Evolutionary conservation across 441 rosid species (phyloP).

Genomic region (Capsella rubella): DNA sequence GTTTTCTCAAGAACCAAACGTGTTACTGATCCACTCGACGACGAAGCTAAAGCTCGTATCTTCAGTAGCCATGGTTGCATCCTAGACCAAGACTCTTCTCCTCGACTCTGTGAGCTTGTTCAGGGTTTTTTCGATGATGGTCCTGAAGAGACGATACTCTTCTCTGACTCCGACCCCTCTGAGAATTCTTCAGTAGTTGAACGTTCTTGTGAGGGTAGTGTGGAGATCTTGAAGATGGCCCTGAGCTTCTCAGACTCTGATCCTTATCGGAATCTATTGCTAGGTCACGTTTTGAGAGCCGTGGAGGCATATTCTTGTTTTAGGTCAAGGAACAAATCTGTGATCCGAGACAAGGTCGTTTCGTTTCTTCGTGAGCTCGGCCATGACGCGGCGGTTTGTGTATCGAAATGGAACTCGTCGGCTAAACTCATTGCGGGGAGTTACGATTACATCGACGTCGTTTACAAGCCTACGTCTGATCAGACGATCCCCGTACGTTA

Average conservation of each 20-base stretch:
- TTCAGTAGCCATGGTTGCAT: constrained; percentile 32
- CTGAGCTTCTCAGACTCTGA: constrained; percentile 41
- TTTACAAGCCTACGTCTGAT: constrained; percentile 30
- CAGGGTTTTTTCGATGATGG: constrained; percentile 67
- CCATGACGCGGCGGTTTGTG: constrained; percentile 80
- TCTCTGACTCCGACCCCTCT: constrained; percentile 51
- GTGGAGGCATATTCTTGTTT: constrained; percentile 52
- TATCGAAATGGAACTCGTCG: constrained; percentile 69
- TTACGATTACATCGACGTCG: constrained; percentile 83
- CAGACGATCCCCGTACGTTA: constrained; percentile 47
- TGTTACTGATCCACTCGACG: constrained; percentile 65
- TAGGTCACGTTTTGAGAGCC: constrained; percentile 53
- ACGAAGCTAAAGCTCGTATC: constrained; percentile 66
- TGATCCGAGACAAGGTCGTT: constrained; percentile 62
- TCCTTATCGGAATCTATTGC: constrained; percentile 52
- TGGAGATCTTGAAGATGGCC: constrained; percentile 38
- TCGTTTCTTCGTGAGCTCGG: constrained; percentile 61
- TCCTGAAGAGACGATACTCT: constrained; percentile 1
- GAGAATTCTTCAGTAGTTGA: constrained; percentile 46
- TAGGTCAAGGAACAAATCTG: constrained; percentile 39
- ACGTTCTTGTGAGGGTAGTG: constrained; percentile 44
- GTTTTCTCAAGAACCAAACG: constrained; percentile 52
- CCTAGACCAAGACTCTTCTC: constrained; percentile 55
- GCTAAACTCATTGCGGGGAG: constrained; percentile 63
- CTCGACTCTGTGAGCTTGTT: constrained; percentile 80